A percentile compares a stretch with the other conserved stretches of the same genome.
Conservation (phyloP, 129 eudicot genomes). For the Lonicera japonica region DNA sequence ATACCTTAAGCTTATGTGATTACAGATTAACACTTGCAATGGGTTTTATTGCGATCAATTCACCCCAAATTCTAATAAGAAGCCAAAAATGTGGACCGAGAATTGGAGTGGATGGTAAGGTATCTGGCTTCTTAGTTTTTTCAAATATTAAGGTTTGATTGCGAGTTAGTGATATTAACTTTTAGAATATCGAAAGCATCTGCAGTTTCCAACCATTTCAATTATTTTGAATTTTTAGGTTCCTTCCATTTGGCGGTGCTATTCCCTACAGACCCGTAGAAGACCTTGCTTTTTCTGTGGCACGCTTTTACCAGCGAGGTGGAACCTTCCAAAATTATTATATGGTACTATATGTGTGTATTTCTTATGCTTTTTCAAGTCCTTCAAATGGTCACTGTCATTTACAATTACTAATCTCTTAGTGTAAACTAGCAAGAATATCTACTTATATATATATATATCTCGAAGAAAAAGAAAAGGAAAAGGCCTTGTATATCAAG, state of each 20-base stretch:
- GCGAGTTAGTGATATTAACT: no score
- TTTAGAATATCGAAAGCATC: no score
- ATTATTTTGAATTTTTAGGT: slow-evolving; percentile 32
- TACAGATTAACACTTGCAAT: slow-evolving; percentile 89
- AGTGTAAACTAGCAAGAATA: no score
- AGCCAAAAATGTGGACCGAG: slow-evolving; percentile 96
- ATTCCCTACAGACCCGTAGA: slow-evolving; percentile 76
- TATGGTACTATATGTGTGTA: slow-evolving; percentile 46
- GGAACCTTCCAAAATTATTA: slow-evolving; percentile 94
- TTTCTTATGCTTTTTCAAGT: not conserved
- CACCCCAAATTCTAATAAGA: slow-evolving; percentile 72
- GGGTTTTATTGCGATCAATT: slow-evolving; percentile 94
- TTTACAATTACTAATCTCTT: no score
- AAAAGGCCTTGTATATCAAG: not conserved
- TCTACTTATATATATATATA: not conserved
- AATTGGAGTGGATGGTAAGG: slow-evolving; percentile 95
- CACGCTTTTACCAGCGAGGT: slow-evolving; percentile 87
- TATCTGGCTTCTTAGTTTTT: not conserved
- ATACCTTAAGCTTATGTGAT: no score
- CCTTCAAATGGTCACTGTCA: no score
- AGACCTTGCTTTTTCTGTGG: slow-evolving; percentile 81
- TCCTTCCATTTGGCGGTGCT: slow-evolving; percentile 62
- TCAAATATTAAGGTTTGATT: not conserved
- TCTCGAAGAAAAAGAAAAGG: not conserved
- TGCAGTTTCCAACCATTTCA: no score